A percentile compares a stretch with the other conserved stretches of the same genome.
These are phyloP conservation scores for Paspalum vaginatum DNA, from an alignment of 176 grass and related monocot species.

Conservation along the genomic window DNA sequence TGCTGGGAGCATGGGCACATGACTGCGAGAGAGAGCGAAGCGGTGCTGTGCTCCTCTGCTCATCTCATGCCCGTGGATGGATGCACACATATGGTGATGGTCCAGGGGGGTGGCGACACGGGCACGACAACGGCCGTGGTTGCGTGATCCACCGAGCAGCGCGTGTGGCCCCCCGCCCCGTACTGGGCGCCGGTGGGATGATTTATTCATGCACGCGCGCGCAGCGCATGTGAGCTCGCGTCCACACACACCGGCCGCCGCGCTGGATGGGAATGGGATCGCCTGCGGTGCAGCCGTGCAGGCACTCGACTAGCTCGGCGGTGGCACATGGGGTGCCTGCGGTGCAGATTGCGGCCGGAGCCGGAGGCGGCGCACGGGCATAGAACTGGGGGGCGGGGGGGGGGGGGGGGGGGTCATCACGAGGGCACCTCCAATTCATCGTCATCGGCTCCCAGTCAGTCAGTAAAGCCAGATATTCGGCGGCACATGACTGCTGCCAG, in stretches of 20 bases:
- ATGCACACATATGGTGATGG: background rate
- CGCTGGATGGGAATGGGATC: no score
- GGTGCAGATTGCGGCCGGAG: background rate
- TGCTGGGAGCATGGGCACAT: slow-evolving; percentile 16
- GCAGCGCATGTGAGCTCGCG: background rate
- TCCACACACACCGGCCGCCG: background rate
- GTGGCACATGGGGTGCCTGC: slow-evolving; percentile 16
- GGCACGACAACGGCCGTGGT: background rate
- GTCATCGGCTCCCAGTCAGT: no score
- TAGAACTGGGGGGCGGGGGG: no score
- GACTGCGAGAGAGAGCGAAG: background rate
- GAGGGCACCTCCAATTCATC: no score
- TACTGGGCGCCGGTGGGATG: background rate
- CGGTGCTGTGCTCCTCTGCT: background rate
- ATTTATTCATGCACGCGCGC: background rate
- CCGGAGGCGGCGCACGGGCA: background rate
- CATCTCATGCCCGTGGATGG: no score
- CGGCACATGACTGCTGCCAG: no score
- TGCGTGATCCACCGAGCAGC: background rate
- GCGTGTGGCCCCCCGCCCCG: background rate
- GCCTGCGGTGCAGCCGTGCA: no score
- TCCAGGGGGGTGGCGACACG: slow-evolving; percentile 14
- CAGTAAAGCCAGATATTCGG: no score
- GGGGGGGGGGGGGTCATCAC: no score
- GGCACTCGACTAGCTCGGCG: background rate